A percentile compares a stretch with the other conserved stretches of the same genome.
Evolutionary conservation across 176 grass and related monocot species (phyloP).

Genomic region (Thalia dealbata): DNA sequence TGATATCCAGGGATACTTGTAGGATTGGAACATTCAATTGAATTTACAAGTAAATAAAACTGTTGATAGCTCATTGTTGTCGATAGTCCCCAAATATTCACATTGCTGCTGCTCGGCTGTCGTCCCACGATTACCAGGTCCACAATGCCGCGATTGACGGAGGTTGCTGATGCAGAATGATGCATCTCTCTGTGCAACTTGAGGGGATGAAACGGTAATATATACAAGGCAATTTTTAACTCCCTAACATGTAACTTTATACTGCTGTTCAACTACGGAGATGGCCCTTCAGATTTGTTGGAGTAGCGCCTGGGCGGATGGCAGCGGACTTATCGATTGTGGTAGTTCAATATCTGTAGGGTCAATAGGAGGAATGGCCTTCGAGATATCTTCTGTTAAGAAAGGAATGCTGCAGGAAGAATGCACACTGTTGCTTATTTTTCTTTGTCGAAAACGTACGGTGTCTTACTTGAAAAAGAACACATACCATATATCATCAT

Average conservation of each 20-base stretch:
- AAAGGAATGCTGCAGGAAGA: conserved; percentile 76
- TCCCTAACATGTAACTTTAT: neutral
- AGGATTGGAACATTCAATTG: no score
- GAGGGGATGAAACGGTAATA: neutral
- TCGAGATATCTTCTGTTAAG: conserved; percentile 86
- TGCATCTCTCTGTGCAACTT: neutral
- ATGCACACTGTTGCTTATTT: neutral
- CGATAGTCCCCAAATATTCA: neutral
- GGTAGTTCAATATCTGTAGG: conserved; percentile 58
- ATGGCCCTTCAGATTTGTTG: conserved; percentile 28
- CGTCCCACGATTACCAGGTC: neutral
- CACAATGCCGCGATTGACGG: neutral
- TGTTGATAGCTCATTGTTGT: neutral
- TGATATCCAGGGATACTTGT: no score
- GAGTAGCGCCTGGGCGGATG: conserved; percentile 52
- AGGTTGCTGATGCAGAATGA: neutral
- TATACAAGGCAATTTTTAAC: neutral
- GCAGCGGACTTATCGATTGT: conserved; percentile 39
- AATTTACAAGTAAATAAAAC: neutral
- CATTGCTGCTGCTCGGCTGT: neutral
- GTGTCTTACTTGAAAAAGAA: no score
- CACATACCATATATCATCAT: conserved; percentile 88
- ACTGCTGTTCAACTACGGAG: conserved; percentile 22
- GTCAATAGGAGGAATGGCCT: conserved; percentile 71
- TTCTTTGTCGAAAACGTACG: neutral